Evolutionary conservation across 2,329 filamentous ascomycete genomes (phyloP).

Genomic region (Moelleriella libera): DNA sequence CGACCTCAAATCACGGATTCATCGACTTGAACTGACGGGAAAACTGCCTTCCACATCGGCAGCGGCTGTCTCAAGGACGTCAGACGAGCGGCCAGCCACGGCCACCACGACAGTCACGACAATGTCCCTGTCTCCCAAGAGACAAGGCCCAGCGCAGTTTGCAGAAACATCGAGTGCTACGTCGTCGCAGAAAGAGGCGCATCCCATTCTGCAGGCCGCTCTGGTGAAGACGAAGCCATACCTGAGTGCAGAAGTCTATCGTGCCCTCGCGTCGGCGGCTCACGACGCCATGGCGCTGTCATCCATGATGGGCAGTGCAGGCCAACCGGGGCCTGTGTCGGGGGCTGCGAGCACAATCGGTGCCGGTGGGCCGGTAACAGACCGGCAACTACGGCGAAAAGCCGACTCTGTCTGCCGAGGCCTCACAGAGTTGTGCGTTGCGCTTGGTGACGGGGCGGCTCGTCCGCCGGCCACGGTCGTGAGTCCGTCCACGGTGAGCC

Average conservation of each 20-base stretch:
- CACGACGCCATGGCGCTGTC: conserved; percentile 69
- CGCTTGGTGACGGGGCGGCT: conserved; percentile 43
- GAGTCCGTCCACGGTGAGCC: conserved; percentile 6
- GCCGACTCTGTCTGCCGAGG: conserved; percentile 87
- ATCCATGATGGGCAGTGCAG: conserved; percentile 59
- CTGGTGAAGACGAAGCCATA: conserved; percentile 63
- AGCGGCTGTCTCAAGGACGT: conserved; percentile 59
- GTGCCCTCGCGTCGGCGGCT: conserved; percentile 66
- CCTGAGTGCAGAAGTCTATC: conserved; percentile 58
- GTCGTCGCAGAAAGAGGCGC: conserved; percentile 40
- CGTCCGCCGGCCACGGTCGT: conserved; percentile 6
- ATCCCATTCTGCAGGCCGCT: conserved; percentile 69
- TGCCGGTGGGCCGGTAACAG: conserved; percentile 40
- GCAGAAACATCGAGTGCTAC: conserved; percentile 25
- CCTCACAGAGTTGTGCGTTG: conserved; percentile 82
- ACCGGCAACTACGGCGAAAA: conserved; percentile 78
- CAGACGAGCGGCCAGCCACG: conserved; percentile 73
- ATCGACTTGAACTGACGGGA: conserved; percentile 77
- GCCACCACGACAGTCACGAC: conserved; percentile 87
- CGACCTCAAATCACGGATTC: conserved; percentile 85
- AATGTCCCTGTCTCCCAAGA: conserved; percentile 78
- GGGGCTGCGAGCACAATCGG: conserved; percentile 52
- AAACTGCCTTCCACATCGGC: conserved; percentile 74
- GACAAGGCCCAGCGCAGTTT: conserved; percentile 19
- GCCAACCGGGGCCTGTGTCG: conserved; percentile 54